These are phyloP conservation scores for Xylariaceae sp. DNA, from an alignment of 2,329 filamentous ascomycete species.

Conservation along the genomic window DNA sequence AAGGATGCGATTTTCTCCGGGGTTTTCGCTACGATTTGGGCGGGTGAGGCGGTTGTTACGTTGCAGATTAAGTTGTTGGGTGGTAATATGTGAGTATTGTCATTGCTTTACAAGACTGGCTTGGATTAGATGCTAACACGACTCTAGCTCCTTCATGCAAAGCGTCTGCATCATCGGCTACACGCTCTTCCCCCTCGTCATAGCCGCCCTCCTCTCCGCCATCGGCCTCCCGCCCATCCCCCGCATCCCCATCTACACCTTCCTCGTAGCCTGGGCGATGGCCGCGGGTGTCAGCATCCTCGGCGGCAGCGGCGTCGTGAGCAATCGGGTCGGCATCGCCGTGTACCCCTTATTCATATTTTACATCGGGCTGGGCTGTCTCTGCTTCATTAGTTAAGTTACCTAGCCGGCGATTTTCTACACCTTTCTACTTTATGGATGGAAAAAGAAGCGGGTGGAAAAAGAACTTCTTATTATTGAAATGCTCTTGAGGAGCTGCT, in stretches of 20 bases:
- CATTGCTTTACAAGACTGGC: neutral
- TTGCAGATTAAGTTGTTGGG: constrained; percentile 94
- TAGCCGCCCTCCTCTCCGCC: constrained; percentile 84
- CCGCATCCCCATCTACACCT: constrained; percentile 82
- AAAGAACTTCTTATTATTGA: neutral
- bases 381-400: constrained; percentile 89
- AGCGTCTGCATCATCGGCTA: constrained; percentile 98
- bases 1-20: constrained; percentile 88
- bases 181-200: constrained; percentile 92
- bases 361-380: constrained; percentile 84
- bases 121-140: constrained; percentile 19
- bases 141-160: constrained; percentile 84
- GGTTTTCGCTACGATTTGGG: constrained; percentile 94
- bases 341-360: constrained; percentile 95
- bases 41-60: constrained; percentile 95
- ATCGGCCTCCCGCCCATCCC: constrained; percentile 72
- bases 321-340: constrained; percentile 87
- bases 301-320: constrained; percentile 89
- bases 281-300: constrained; percentile 95
- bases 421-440: neutral
- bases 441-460: too few species aligned
- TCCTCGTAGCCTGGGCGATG: constrained; percentile 86
- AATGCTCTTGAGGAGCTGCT: neutral
- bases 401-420: neutral
- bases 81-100: constrained; percentile 79